Evolutionary conservation across 139 green algal species (phyloP).

Genomic region (Asterochloris erici): DNA sequence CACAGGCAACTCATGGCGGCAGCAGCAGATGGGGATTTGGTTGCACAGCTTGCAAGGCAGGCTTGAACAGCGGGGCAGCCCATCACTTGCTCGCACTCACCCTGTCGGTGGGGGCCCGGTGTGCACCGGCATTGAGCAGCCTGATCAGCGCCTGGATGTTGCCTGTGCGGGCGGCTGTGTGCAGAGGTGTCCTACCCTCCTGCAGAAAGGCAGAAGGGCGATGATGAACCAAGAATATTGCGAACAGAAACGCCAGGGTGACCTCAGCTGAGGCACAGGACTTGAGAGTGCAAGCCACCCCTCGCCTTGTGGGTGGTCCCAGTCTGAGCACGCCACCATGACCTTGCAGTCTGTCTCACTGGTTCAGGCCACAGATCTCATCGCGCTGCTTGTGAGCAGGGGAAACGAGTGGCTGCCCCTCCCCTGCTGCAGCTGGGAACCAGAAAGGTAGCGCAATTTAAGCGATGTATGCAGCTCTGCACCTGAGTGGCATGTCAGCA

Average conservation of each 20-base stretch:
- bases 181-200: constrained; percentile 6
- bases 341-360: not conserved
- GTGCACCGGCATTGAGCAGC: constrained; percentile 12
- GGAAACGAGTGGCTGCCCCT: no score
- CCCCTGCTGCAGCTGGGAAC: no score
- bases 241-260: not conserved
- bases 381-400: not conserved
- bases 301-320: not conserved
- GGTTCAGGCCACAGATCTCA: not conserved
- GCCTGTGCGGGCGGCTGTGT: constrained; percentile 5
- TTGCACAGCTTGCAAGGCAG: not conserved
- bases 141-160: constrained; percentile 10
- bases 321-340: not conserved
- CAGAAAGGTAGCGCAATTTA: no score
- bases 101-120: constrained; percentile 8
- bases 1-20: not conserved
- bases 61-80: not conserved
- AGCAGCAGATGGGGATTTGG: not conserved
- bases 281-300: not conserved
- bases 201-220: not conserved
- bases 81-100: not conserved
- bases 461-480: no score
- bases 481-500: no score
- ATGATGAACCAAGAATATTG: not conserved
- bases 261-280: not conserved